phyloP scores from a whole-genome alignment of 208 protist genomes.

The Acanthamoeba castellanii region DNA sequence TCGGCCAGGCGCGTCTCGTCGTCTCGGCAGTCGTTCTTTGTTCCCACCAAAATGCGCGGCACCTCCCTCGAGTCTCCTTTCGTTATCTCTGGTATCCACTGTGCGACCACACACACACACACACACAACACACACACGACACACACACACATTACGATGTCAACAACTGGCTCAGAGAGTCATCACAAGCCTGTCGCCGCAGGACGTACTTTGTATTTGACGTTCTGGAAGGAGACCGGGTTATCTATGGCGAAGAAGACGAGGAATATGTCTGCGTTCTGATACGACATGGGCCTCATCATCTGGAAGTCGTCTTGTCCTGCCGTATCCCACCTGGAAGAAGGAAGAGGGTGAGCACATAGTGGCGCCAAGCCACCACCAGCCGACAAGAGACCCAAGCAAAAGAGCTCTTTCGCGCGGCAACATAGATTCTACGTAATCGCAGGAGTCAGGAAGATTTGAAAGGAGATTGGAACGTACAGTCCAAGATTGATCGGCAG shows the following conservation, averaged over 20 bases:
- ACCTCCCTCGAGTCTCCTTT: conserved; percentile 14
- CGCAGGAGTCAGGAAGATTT: background rate
- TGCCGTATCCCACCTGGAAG: conserved; percentile 49
- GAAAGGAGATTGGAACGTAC: conserved; percentile 10
- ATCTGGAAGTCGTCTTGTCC: conserved; percentile 52
- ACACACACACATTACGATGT: background rate
- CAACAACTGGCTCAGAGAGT: background rate
- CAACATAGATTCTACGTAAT: background rate
- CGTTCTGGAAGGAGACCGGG: conserved; percentile 60
- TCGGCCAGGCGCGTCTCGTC: conserved; percentile 19
- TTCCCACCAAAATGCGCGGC: conserved; percentile 37
- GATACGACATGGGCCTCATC: conserved; percentile 55
- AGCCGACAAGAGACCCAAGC: background rate
- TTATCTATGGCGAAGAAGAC: conserved; percentile 62
- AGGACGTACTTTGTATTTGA: conserved; percentile 16
- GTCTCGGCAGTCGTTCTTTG: conserved; percentile 55
- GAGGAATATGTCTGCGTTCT: conserved; percentile 60
- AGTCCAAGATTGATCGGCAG: conserved; percentile 35
- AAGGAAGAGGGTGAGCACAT: no score
- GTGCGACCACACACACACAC: background rate
- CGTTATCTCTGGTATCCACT: conserved; percentile 55
- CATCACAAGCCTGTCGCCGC: no score
- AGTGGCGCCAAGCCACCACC: no score
- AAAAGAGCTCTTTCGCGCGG: background rate
- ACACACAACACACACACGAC: background rate